Percentiles rank a stretch among this genome's conserved stretches.
Conservation (phyloP, 805 yeast genomes). For the Candida alai region DNA sequence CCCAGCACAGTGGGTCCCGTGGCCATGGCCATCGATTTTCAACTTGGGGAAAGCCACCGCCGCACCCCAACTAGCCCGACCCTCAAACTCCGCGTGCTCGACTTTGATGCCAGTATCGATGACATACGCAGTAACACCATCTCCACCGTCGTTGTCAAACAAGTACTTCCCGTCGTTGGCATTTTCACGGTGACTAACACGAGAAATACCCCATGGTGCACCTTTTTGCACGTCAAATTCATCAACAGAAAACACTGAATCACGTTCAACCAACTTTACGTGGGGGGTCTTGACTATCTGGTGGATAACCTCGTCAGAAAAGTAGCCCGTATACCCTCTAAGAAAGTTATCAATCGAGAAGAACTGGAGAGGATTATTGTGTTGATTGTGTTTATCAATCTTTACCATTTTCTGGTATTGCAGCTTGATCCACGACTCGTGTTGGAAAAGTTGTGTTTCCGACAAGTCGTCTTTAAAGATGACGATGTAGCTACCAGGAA, state of each 20-base stretch:
- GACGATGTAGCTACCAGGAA: conserved; percentile 77
- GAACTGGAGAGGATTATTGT: conserved; percentile 32
- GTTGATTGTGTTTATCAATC: background rate
- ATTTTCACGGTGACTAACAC: conserved; percentile 31
- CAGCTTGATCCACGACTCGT: conserved; percentile 56
- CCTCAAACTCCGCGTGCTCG: conserved; percentile 60
- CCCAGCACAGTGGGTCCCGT: conserved; percentile 95
- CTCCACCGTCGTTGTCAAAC: conserved; percentile 37
- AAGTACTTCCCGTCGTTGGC: conserved; percentile 25
- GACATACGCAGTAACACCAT: conserved; percentile 66
- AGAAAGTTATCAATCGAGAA: conserved; percentile 55
- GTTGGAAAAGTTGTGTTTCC: conserved; percentile 51
- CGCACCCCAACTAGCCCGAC: conserved; percentile 55
- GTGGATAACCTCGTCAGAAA: conserved; percentile 29
- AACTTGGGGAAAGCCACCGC: conserved; percentile 33
- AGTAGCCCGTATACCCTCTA: conserved; percentile 80
- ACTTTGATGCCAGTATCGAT: conserved; percentile 79
- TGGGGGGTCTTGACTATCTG: conserved; percentile 11
- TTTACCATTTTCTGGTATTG: conserved; percentile 16
- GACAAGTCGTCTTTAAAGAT: conserved; percentile 67
- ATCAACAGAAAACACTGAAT: conserved; percentile 30
- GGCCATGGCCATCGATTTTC: conserved; percentile 68
- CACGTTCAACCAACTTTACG: conserved; percentile 40
- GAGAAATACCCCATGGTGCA: conserved; percentile 40
- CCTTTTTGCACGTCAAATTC: conserved; percentile 35